These are phyloP conservation scores for Flueggea neowawraea DNA, from an alignment of 441 rosid genomes.

Conservation along the genomic window DNA sequence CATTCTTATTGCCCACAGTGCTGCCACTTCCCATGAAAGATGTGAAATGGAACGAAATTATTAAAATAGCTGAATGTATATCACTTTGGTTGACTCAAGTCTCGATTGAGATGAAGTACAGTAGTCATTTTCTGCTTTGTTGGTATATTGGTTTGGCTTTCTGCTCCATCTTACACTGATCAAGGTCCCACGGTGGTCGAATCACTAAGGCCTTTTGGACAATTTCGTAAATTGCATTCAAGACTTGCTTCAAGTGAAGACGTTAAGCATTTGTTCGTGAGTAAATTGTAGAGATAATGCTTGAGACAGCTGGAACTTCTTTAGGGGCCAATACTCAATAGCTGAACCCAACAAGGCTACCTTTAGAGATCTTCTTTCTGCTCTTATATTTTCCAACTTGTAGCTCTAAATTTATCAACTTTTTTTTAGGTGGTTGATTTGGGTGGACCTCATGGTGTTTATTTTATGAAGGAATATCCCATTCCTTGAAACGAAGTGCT, in stretches of 20 bases:
- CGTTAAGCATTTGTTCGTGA: not conserved
- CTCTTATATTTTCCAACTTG: conserved; percentile 1
- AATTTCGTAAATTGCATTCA: not conserved
- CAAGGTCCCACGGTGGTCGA: conserved; percentile 9
- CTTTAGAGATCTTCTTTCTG: conserved; percentile 1
- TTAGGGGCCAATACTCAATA: not conserved
- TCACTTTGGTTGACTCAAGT: conserved; percentile 15
- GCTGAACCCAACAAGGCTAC: not conserved
- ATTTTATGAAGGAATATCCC: conserved; percentile 16
- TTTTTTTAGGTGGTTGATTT: conserved; percentile 15
- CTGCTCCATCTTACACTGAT: not conserved
- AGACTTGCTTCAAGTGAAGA: not conserved
- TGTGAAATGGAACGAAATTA: conserved; percentile 1
- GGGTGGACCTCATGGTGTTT: not conserved
- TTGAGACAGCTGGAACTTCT: conserved; percentile 11
- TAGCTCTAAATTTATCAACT: not conserved
- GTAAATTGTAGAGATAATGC: conserved; percentile 8
- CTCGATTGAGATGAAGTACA: no score
- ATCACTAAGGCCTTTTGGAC: not conserved
- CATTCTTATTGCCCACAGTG: conserved; percentile 11
- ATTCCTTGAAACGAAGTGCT: conserved; percentile 23
- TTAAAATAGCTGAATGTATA: conserved; percentile 1
- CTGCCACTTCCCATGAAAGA: conserved; percentile 14
- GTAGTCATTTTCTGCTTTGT: no score
- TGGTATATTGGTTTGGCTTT: conserved; percentile 1